Percentiles rank a stretch among this genome's conserved stretches.
phyloP scores from a whole-genome alignment of 441 rosid species.

The Viola pubescens region DNA sequence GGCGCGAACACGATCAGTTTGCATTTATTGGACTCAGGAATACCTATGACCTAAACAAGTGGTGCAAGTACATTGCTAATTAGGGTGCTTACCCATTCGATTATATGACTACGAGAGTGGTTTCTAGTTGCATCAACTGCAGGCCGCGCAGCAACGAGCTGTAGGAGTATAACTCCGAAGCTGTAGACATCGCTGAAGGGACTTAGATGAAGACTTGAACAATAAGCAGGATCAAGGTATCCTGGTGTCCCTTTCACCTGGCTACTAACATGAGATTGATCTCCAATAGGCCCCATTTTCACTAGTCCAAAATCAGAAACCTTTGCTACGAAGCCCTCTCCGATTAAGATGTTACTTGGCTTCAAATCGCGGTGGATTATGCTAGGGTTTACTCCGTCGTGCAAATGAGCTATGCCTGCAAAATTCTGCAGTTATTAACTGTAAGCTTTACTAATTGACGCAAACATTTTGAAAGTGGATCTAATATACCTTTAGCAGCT shows the following conservation, averaged over 20 bases:
- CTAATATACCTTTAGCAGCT: constrained; percentile 44
- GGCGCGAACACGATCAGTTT: too few relatives aligned
- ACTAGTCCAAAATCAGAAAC: constrained; percentile 60
- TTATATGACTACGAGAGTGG: constrained; percentile 32
- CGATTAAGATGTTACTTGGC: constrained; percentile 52
- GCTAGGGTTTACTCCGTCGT: constrained; percentile 46
- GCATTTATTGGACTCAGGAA: too few relatives aligned
- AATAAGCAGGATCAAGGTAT: constrained; percentile 64
- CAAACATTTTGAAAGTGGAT: background rate
- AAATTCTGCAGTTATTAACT: constrained; percentile 1
- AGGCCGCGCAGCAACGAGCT: constrained; percentile 46
- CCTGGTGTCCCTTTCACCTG: constrained; percentile 67
- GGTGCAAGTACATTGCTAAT: too few relatives aligned
- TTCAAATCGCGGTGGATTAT: constrained; percentile 59
- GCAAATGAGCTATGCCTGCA: constrained; percentile 54
- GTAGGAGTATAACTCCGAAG: constrained; percentile 63
- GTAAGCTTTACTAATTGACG: background rate
- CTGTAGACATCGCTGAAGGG: constrained; percentile 52
- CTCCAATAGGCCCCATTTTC: constrained; percentile 47
- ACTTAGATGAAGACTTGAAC: constrained; percentile 44
- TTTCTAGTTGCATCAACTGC: constrained; percentile 31
- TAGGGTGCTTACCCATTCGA: constrained; percentile 43
- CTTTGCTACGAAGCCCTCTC: constrained; percentile 48
- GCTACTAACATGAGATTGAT: constrained; percentile 52
- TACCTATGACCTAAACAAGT: too few relatives aligned